Evolutionary conservation across 2,329 filamentous ascomycete genomes (phyloP).

Genomic region (Cercospora brassicicola): DNA sequence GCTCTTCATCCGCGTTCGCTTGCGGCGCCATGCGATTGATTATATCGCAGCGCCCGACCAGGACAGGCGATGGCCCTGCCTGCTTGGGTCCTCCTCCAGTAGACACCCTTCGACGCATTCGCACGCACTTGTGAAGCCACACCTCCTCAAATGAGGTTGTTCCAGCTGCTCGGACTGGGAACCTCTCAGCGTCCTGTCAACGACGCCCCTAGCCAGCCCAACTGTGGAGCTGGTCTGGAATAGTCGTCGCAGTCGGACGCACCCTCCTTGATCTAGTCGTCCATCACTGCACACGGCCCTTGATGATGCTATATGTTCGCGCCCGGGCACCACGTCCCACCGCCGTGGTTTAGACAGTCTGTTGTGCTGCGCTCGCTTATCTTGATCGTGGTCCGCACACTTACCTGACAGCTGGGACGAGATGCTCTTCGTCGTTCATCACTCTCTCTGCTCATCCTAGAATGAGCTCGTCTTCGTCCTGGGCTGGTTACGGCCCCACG

Average conservation of each 20-base stretch:
- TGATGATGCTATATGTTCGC: slow-evolving; percentile 30
- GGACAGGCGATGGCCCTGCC: slow-evolving; percentile 8
- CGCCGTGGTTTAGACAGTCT: slow-evolving; percentile 32
- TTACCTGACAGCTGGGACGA: slow-evolving; percentile 20
- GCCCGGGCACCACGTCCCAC: slow-evolving; percentile 26
- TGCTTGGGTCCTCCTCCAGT: slow-evolving; percentile 9
- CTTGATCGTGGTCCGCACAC: slow-evolving; percentile 30
- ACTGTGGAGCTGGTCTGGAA: slow-evolving; percentile 24
- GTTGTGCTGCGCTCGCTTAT: slow-evolving; percentile 37
- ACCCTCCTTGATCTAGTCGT: slow-evolving; percentile 22
- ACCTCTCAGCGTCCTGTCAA: slow-evolving; percentile 11
- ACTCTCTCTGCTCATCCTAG: slow-evolving; percentile 15
- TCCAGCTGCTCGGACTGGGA: slow-evolving; percentile 17
- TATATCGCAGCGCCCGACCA: slow-evolving; percentile 8
- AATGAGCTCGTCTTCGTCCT: slow-evolving; percentile 34
- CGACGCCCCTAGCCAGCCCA: slow-evolving; percentile 17
- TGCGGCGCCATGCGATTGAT: slow-evolving; percentile 18
- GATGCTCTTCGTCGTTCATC: slow-evolving; percentile 17
- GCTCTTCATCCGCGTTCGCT: slow-evolving; percentile 16
- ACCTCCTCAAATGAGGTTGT: slow-evolving; percentile 16
- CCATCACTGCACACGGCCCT: slow-evolving; percentile 21
- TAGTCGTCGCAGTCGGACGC: slow-evolving; percentile 19
- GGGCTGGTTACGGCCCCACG: slow-evolving; percentile 33
- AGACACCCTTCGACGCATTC: slow-evolving; percentile 9
- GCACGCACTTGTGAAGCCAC: slow-evolving; percentile 18